Evolutionary conservation across 169 alveolate species (phyloP).

Genomic region (Eimeria maxima): DNA sequence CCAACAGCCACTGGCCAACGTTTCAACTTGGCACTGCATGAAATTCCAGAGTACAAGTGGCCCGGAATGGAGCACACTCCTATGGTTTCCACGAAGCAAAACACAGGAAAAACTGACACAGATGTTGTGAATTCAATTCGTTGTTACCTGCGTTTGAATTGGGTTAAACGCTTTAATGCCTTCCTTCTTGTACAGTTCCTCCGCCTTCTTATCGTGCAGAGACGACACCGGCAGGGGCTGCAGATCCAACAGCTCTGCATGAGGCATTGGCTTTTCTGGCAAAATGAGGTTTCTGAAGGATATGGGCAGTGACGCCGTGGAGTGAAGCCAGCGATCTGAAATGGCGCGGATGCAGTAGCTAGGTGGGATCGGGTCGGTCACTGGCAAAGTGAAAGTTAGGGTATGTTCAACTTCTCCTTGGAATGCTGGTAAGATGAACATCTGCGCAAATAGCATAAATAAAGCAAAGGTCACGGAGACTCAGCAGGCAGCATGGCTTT

Average conservation of each 20-base stretch:
- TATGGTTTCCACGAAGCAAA: background rate
- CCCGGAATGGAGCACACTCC: background rate
- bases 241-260: conserved; percentile 96
- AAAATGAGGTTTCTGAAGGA: conserved; percentile 94
- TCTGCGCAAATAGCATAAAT: conserved; percentile 57
- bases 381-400: conserved; percentile 97
- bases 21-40: background rate
- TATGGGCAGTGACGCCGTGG: conserved; percentile 92
- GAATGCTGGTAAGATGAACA: conserved; percentile 81
- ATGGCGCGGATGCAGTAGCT: conserved; percentile 97
- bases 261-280: conserved; percentile 96
- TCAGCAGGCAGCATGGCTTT: background rate
- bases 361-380: conserved; percentile 98
- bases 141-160: conserved; percentile 87
- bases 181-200: conserved; percentile 85
- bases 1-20: background rate
- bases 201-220: conserved; percentile 92
- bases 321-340: conserved; percentile 97
- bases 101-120: background rate
- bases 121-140: conserved; percentile 79
- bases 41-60: background rate
- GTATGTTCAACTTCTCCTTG: conserved; percentile 92
- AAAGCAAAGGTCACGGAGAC: background rate
- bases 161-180: conserved; percentile 87
- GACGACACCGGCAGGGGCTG: conserved; percentile 96